Conservation (phyloP, 305 asterid genomes). For the Ajuga reptans region DNA sequence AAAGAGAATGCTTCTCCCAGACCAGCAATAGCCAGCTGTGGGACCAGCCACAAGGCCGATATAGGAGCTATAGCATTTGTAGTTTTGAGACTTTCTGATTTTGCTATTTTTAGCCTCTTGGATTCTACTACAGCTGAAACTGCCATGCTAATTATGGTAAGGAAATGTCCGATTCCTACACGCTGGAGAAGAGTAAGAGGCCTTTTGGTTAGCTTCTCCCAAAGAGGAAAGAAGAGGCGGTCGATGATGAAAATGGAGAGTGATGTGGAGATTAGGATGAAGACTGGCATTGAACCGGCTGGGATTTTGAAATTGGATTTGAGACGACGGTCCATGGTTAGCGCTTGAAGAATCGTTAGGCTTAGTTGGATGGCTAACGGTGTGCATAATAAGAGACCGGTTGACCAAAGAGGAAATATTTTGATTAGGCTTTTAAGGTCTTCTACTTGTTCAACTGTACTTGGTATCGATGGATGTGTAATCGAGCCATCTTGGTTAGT, state of each 20-base stretch:
- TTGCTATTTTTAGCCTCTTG: conserved; percentile 35
- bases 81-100: conserved; percentile 6
- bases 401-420: conserved; percentile 57
- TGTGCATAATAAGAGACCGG: conserved; percentile 36
- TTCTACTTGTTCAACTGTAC: conserved; percentile 59
- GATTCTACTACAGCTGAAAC: conserved; percentile 54
- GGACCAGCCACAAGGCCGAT: conserved; percentile 67
- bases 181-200: conserved; percentile 54
- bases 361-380: conserved; percentile 44
- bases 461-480: conserved; percentile 35
- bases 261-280: conserved; percentile 49
- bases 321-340: conserved; percentile 52
- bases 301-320: conserved; percentile 50
- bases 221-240: conserved; percentile 36
- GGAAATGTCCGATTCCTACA: conserved; percentile 53
- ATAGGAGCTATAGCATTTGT: conserved; percentile 27
- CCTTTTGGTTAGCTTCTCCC: conserved; percentile 20
- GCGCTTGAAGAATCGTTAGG: conserved; percentile 35
- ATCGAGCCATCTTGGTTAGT: conserved; percentile 18
- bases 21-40: conserved; percentile 61
- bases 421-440: conserved; percentile 50
- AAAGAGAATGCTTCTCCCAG: conserved; percentile 70
- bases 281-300: conserved; percentile 55
- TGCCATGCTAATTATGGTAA: conserved; percentile 58
- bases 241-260: conserved; percentile 39